These are phyloP conservation scores for Plasmodium gallinaceum DNA, from an alignment of 169 alveolate species.

Conservation along the genomic window DNA sequence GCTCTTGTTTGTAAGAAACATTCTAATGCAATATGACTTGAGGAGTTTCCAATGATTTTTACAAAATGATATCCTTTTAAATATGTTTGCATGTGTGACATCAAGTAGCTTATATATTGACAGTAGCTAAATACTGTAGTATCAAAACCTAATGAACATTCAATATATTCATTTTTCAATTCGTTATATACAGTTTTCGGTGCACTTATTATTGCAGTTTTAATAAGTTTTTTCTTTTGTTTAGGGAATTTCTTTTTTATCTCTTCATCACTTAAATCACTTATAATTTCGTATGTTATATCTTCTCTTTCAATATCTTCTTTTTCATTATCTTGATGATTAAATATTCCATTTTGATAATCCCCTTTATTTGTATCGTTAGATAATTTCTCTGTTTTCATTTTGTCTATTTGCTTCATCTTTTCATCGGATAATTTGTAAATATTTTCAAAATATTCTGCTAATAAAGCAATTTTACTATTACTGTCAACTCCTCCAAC, in stretches of 20 bases:
- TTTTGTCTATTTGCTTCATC: background rate
- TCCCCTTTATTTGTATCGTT: background rate
- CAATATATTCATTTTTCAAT: slow-evolving; percentile 92
- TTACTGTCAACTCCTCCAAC: slow-evolving; percentile 97
- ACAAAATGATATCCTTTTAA: slow-evolving; percentile 93
- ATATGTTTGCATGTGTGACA: slow-evolving; percentile 88
- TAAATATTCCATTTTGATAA: background rate
- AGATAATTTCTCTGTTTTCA: background rate
- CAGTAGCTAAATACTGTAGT: slow-evolving; percentile 95
- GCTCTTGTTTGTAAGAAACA: slow-evolving; percentile 94
- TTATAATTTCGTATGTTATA: slow-evolving; percentile 23
- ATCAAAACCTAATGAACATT: slow-evolving; percentile 96
- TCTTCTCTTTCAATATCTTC: background rate
- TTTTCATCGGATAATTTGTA: background rate
- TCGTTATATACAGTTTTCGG: slow-evolving; percentile 98
- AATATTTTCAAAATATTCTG: slow-evolving; percentile 92
- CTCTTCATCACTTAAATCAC: slow-evolving; percentile 65
- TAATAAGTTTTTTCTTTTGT: slow-evolving; percentile 66
- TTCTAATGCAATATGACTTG: slow-evolving; percentile 95
- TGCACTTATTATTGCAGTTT: slow-evolving; percentile 91
- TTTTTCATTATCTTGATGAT: background rate
- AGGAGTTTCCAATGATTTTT: slow-evolving; percentile 95
- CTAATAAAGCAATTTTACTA: slow-evolving; percentile 94
- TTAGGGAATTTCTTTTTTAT: slow-evolving; percentile 32
- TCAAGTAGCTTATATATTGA: slow-evolving; percentile 92